Conservation (phyloP, 176 grass and related monocot species). For the Carex parvula region DNA sequence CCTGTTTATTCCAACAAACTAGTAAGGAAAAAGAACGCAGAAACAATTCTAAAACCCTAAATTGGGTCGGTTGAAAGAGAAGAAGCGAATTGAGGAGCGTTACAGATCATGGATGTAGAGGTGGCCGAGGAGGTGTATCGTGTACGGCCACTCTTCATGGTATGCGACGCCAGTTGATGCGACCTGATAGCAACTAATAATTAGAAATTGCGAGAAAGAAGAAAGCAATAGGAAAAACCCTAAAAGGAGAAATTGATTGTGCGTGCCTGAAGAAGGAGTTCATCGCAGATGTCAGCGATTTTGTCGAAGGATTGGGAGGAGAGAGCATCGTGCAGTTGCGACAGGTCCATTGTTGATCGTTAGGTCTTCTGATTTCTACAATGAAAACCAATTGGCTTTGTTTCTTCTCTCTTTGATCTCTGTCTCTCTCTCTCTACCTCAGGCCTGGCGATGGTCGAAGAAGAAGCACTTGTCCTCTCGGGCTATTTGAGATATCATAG, state of each 20-base stretch:
- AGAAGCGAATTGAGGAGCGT: neutral
- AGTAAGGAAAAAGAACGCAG: constrained; percentile 2
- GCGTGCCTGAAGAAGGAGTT: constrained; percentile 57
- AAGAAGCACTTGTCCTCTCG: neutral
- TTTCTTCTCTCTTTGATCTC: too few relatives aligned
- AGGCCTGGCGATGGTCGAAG: neutral
- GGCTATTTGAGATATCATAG: neutral
- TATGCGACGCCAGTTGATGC: constrained; percentile 41
- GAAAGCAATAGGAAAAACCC: constrained; percentile 18
- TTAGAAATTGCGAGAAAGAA: neutral
- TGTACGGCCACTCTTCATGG: constrained; percentile 83
- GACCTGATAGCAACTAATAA: constrained; percentile 31
- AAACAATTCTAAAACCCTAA: neutral
- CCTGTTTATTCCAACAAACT: constrained; percentile 32
- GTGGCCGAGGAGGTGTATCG: constrained; percentile 76
- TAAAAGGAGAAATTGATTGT: neutral
- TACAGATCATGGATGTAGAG: constrained; percentile 74
- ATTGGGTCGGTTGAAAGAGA: neutral
- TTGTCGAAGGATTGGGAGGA: constrained; percentile 43
- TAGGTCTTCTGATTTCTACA: constrained; percentile 6
- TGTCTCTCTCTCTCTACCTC: neutral
- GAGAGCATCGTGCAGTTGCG: constrained; percentile 47
- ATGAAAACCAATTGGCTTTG: neutral
- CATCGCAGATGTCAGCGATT: constrained; percentile 59
- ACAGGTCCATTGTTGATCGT: constrained; percentile 56